Conservation (phyloP, 2,329 filamentous ascomycete species). For the Teratosphaeria zuluensis region DNA sequence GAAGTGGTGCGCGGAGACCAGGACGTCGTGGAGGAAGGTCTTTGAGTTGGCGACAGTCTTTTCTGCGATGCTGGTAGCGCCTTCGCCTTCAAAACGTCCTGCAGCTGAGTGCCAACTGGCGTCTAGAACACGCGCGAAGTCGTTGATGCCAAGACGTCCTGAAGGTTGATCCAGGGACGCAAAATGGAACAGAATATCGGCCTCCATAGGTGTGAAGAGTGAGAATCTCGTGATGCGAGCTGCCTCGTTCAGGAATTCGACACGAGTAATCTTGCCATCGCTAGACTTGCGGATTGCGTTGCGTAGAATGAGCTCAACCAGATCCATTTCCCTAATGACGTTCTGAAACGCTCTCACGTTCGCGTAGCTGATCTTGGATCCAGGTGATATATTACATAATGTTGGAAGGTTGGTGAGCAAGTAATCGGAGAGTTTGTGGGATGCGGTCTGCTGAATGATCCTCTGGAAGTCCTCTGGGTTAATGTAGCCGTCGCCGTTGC, state of each 20-base stretch:
- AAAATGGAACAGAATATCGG: conserved; percentile 97
- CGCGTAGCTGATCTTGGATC: conserved; percentile 93
- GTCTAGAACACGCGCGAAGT: conserved; percentile 93
- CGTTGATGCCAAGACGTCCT: conserved; percentile 66
- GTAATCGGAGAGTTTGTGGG: conserved; percentile 96
- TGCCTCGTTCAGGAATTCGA: conserved; percentile 92
- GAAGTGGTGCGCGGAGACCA: conserved; percentile 85
- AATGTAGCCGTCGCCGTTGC: conserved; percentile 87
- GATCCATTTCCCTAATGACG: conserved; percentile 93
- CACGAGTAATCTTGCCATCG: conserved; percentile 87
- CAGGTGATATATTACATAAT: conserved; percentile 85
- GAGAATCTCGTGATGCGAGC: conserved; percentile 87
- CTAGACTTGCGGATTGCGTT: conserved; percentile 72
- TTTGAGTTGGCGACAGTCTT: conserved; percentile 48
- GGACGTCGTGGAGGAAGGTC: conserved; percentile 51
- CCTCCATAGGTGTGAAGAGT: conserved; percentile 95
- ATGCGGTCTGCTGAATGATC: conserved; percentile 87
- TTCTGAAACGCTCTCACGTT: conserved; percentile 98
- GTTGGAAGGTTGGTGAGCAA: conserved; percentile 82
- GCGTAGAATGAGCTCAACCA: conserved; percentile 86
- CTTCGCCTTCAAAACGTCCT: conserved; percentile 31
- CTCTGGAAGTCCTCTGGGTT: conserved; percentile 91
- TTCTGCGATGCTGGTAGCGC: conserved; percentile 37
- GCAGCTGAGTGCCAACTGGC: conserved; percentile 58
- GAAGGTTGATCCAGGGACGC: conserved; percentile 85